These are phyloP conservation scores for Lasiodiplodia sp. DNA, from an alignment of 2,329 filamentous ascomycete genomes.

Conservation along the genomic window DNA sequence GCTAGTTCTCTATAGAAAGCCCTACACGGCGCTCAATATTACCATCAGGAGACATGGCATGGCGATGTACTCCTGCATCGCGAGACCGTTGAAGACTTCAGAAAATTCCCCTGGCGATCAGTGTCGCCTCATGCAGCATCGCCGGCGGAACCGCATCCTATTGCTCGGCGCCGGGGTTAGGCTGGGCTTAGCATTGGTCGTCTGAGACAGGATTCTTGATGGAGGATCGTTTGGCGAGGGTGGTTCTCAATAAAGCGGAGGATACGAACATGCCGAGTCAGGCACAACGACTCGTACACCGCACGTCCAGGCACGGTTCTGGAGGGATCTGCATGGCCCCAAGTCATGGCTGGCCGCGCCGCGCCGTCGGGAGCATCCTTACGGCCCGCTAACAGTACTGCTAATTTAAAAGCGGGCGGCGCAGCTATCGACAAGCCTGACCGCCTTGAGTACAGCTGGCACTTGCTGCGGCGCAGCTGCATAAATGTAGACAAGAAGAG, in stretches of 20 bases:
- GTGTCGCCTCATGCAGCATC: neutral
- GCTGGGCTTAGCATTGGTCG: neutral
- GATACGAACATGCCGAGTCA: neutral
- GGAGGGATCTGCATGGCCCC: neutral
- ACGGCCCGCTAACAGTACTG: neutral
- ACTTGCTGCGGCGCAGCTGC: neutral
- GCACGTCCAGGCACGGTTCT: neutral
- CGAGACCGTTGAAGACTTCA: too few relatives aligned
- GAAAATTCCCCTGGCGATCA: slow-evolving; percentile 2
- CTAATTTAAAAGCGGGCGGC: neutral
- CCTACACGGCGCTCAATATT: neutral
- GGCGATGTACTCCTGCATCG: neutral
- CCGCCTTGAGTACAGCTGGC: neutral
- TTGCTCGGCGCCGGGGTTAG: neutral
- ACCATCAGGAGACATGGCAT: neutral
- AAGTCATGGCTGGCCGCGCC: slow-evolving; percentile 2
- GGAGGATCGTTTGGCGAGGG: neutral
- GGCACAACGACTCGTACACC: neutral
- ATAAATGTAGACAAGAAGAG: slow-evolving; percentile 3
- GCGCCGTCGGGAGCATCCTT: neutral
- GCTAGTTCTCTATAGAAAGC: neutral
- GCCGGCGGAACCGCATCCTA: neutral
- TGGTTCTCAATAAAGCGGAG: neutral
- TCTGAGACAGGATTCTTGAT: neutral
- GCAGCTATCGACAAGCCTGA: neutral